Evolutionary conservation across 1,284 basidiomycete species (phyloP).

Genomic region (Golubevia sp.): DNA sequence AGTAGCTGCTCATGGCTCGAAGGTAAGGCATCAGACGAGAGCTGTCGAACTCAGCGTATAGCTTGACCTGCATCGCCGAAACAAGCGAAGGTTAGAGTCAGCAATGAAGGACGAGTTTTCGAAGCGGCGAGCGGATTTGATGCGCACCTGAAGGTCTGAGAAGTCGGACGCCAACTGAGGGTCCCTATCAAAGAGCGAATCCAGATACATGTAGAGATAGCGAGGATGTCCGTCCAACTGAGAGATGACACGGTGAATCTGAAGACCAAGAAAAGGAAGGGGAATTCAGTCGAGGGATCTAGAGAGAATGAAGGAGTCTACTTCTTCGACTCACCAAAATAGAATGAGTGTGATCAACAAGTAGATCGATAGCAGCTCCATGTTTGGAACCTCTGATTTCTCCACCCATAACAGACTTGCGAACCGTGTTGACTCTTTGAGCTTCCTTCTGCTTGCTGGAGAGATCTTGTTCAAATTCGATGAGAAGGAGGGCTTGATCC

Average conservation of each 20-base stretch:
- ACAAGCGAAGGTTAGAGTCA: neutral
- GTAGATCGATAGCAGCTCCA: constrained; percentile 76
- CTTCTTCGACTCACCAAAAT: constrained; percentile 81
- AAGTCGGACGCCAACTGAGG: constrained; percentile 78
- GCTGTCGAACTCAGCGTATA: constrained; percentile 88
- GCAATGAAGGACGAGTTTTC: neutral
- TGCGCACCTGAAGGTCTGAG: constrained; percentile 76
- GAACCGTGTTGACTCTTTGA: constrained; percentile 2
- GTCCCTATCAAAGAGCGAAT: constrained; percentile 86
- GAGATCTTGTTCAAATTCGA: constrained; percentile 91
- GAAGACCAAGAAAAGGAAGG: constrained; percentile 9
- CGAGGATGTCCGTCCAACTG: constrained; percentile 79
- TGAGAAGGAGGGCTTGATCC: constrained; percentile 85
- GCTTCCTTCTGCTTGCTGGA: constrained; percentile 63
- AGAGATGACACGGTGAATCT: constrained; percentile 84
- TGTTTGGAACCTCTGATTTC: constrained; percentile 46
- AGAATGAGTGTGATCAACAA: constrained; percentile 93
- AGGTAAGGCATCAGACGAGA: constrained; percentile 84
- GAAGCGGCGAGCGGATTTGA: neutral
- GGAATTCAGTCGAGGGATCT: no score
- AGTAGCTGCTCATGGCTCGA: constrained; percentile 81
- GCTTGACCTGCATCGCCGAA: constrained; percentile 69
- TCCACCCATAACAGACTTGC: constrained; percentile 11
- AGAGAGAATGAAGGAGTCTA: no score
- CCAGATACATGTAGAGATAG: constrained; percentile 91